A percentile compares a stretch with the other conserved stretches of the same genome.
These are phyloP conservation scores for Sphaerulina vaccinii DNA, from an alignment of 2,329 filamentous ascomycete genomes.

Conservation along the genomic window DNA sequence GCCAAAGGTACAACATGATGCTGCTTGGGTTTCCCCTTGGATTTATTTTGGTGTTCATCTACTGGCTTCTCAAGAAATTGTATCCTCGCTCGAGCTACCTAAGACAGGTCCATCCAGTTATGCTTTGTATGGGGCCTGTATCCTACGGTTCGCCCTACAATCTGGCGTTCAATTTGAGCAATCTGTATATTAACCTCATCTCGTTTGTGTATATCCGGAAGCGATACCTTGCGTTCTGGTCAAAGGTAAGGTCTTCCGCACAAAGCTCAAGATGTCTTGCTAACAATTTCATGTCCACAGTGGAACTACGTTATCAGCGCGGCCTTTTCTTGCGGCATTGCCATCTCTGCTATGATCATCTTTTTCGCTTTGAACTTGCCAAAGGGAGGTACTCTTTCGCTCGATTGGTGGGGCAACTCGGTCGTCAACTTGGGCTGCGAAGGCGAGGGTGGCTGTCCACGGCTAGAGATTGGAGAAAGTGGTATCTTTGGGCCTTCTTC, in stretches of 20 bases:
- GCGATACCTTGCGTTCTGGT: constrained; percentile 14
- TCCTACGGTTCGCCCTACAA: constrained; percentile 11
- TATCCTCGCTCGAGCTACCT: constrained; percentile 8
- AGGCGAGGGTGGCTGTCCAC: constrained; percentile 11
- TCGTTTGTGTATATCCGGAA: constrained; percentile 13
- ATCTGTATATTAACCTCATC: constrained; percentile 11
- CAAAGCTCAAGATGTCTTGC: not conserved
- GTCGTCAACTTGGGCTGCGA: constrained; percentile 6
- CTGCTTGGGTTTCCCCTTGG: constrained; percentile 10
- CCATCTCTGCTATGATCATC: constrained; percentile 12
- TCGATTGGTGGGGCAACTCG: constrained; percentile 13
- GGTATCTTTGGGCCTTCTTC: constrained; percentile 8
- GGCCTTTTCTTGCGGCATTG: constrained; percentile 10
- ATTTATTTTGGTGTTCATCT: constrained; percentile 6
- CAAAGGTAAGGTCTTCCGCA: constrained; percentile 5
- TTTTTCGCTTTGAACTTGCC: constrained; percentile 15
- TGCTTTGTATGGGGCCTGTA: constrained; percentile 12
- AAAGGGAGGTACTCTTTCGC: not conserved
- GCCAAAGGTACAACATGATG: constrained; percentile 13
- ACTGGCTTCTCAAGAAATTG: constrained; percentile 5
- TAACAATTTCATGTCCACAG: not conserved
- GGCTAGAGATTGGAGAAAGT: not conserved
- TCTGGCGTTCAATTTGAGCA: constrained; percentile 8
- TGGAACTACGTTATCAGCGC: constrained; percentile 17
- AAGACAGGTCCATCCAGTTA: constrained; percentile 7